Conservation (phyloP, 2,329 filamentous ascomycete species). For the Aspergillus ochraceus region DNA sequence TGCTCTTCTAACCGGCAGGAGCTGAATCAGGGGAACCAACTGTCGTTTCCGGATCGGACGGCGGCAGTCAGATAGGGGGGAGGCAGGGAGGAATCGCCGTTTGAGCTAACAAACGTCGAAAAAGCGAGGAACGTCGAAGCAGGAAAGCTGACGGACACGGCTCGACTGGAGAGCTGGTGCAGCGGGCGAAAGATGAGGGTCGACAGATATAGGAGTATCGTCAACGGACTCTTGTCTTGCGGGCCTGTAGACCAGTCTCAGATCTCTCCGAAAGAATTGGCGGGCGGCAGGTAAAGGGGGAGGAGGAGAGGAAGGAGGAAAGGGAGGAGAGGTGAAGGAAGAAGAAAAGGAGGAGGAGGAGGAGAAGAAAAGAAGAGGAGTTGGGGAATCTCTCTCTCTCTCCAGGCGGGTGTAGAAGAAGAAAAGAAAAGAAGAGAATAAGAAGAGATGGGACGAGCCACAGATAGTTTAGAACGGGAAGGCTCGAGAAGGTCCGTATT, state of each 20-base stretch:
- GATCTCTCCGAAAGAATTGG: conserved; percentile 40
- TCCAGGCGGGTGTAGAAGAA: conserved; percentile 43
- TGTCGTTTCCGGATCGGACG: conserved; percentile 33
- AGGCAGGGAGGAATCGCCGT: conserved; percentile 29
- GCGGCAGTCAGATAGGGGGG: conserved; percentile 28
- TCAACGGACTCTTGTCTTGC: conserved; percentile 26
- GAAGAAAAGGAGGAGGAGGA: conserved; percentile 29
- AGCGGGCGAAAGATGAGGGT: conserved; percentile 29
- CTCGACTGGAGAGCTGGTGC: conserved; percentile 39
- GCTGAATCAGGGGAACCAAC: conserved; percentile 35
- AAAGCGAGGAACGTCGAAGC: conserved; percentile 32
- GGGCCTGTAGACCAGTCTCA: conserved; percentile 36
- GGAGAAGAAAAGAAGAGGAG: conserved; percentile 29
- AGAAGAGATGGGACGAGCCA: conserved; percentile 27
- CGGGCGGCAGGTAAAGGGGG: conserved; percentile 28
- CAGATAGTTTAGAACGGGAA: conserved; percentile 14
- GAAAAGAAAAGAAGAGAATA: conserved; percentile 35
- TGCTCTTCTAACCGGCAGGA: conserved; percentile 42
- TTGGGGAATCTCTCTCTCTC: conserved; percentile 41
- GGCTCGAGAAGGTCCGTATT: too few species aligned
- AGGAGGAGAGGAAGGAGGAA: conserved; percentile 29
- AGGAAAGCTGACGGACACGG: conserved; percentile 38
- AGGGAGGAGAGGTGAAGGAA: conserved; percentile 35
- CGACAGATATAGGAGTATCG: conserved; percentile 24
- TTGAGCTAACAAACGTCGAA: conserved; percentile 44